Base-by-base conservation (phyloP, 345 rosid species). In the Chamaenerion angustifolium region DNA sequence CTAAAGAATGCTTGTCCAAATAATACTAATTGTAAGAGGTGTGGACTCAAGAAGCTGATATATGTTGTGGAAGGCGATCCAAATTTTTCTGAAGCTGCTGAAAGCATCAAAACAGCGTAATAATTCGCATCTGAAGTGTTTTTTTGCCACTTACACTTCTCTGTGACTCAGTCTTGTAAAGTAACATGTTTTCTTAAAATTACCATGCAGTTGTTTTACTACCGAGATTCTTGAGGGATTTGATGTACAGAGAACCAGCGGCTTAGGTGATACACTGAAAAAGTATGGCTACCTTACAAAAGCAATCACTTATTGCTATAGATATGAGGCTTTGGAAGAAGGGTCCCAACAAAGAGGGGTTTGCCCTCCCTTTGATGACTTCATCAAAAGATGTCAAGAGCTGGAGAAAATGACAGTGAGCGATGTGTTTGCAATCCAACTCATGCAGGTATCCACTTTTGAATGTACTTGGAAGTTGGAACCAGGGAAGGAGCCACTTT, bases 11-110 rank as follows among this genome's bases (percentile, higher is more conserved):
- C 42, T 52, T 49, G 12, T 13, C 49, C 15, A 23, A 12, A 12
- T 10, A 46, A 43, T 61, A 56, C 40, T 40, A 55, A 57, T 41
- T 54, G 48, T 43, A 41, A 90, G 98, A 72, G 89, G 70, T 90
- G 85, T 16, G 93, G 94, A 57, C 71, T 86, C 40, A 86, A 77
- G 79, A 87, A 77, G 83, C 75, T 81, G 59, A 79, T 90, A 35
- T 90, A 81, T 77, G 73, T 87, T 35, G 78, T 83, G 59, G 98
- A 83, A 75, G 98, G 98, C 62, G 95, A 90, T 49, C 89, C 87
- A 37, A 78, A 90, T 70, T 58, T 60, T 23, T 90, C 68, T 45
- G 93, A 80, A 58, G 83, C 89, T 59, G 77, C 96, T 52, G 96
- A 83, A 68, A 90, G 93, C 74, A 76, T 83, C 57, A 86, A 90